Conservation (phyloP, 176 grass and related monocot genomes). For the Oryza australiensis region DNA sequence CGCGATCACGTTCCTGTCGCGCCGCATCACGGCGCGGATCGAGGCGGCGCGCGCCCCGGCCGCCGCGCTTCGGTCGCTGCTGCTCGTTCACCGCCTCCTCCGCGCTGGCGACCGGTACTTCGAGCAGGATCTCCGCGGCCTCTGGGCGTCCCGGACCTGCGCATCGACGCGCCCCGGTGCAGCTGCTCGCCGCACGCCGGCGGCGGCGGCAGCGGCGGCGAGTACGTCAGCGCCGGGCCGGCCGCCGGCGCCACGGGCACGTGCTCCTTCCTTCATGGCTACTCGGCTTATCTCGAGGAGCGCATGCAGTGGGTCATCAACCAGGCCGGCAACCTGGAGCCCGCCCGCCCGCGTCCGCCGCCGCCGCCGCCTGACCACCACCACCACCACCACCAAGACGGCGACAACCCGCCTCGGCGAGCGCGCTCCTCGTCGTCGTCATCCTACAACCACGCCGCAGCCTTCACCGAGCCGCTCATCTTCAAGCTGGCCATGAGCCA, state of each 20-base stretch:
- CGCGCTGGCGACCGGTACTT: slow-evolving; percentile 85
- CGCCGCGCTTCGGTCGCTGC: slow-evolving; percentile 56
- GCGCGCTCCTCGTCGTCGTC: neutral
- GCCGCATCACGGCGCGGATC: slow-evolving; percentile 68
- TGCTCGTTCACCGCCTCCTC: slow-evolving; percentile 89
- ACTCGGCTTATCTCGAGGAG: slow-evolving; percentile 80
- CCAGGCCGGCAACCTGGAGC: slow-evolving; percentile 82
- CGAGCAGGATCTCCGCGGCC: slow-evolving; percentile 73
- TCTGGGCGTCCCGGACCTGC: slow-evolving; percentile 70
- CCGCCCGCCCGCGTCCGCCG: slow-evolving; percentile 24
- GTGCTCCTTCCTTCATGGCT: slow-evolving; percentile 67
- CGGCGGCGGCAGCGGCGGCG: neutral
- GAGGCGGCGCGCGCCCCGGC: slow-evolving; percentile 49
- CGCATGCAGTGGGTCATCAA: slow-evolving; percentile 81
- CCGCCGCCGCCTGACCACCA: neutral
- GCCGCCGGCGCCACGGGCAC: neutral
- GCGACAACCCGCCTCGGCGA: neutral
- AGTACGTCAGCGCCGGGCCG: slow-evolving; percentile 9
- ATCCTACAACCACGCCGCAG: neutral
- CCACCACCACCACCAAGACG: neutral
- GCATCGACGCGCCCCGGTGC: slow-evolving; percentile 41
- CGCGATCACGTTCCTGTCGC: slow-evolving; percentile 82
- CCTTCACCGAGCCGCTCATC: slow-evolving; percentile 34
- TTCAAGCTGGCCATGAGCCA: slow-evolving; percentile 74
- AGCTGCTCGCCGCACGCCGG: slow-evolving; percentile 7